Base-by-base conservation (phyloP, 768 basidiomycete genomes). In the Mycena latifolia region DNA sequence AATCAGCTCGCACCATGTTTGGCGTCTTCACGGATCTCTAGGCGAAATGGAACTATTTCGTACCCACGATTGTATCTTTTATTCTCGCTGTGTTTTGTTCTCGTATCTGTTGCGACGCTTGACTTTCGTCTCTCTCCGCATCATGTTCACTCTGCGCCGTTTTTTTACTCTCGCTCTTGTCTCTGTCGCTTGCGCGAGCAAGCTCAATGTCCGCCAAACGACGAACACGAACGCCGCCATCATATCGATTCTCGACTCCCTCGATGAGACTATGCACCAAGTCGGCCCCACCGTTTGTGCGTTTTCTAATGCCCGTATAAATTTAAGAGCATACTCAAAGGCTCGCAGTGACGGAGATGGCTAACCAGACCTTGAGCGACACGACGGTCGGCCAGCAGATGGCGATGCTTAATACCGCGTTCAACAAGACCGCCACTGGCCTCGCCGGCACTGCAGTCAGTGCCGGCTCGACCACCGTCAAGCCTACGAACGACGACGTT, bases 401-500 rank as follows among this genome's bases (percentile, higher is more conserved):
- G 28, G 67, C 72, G 35, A 22, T 55, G 18, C 63, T 80, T 55
- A 69, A 75, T 39, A 61, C 73, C 17, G 70, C 71, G 4, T 80
- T 76, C 69, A 71, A 63, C n/a, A 66, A 50, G 20, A 71, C 75
- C n/a, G 31, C 71, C 9, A 69, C 67, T 18, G 55, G 37, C 41
- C 73, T 80, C 52, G 53, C 58, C 1, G 65, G 56, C 20, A 77
- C 71, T 18, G 45, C 77, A 10, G 72, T 77, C 69, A 78, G 77
- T 66, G 56, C 57, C 50, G 79, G 79, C 5, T 78, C 77, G 11
- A 78, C 73, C 27, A 77, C 78, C 41, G 71, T 61, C 29, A 22
- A 53, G 15, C 79, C 79, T 7, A 80, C 78, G 31, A 76, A 80
- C 71, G 76, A 79, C 65, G 77, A 79, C 15, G 72, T 80, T 55